Percentiles rank a stretch among this genome's conserved stretches.
Evolutionary conservation across 345 rosid species (phyloP).

Genomic region (Lepidium africanum): DNA sequence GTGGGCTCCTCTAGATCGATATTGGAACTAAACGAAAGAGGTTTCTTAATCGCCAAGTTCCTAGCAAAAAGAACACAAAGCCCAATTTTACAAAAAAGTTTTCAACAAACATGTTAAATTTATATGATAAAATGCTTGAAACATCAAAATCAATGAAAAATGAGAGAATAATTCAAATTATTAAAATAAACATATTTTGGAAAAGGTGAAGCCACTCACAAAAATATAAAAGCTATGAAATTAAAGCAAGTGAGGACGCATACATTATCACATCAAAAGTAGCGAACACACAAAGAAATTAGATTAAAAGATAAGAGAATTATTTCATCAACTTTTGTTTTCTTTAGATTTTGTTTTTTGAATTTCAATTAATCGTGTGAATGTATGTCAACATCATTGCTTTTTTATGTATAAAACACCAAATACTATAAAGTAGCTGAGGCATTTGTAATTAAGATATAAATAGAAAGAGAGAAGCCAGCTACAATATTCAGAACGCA

Average conservation of each 20-base stretch:
- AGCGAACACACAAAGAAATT: constrained; percentile 8
- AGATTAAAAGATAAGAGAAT: constrained; percentile 5
- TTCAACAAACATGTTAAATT: constrained; percentile 7
- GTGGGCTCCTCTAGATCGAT: constrained; percentile 5
- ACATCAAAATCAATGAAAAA: neutral
- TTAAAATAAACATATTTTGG: neutral
- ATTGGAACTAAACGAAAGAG: constrained; percentile 5
- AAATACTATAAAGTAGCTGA: constrained; percentile 15
- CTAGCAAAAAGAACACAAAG: constrained; percentile 14
- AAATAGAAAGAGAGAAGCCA: constrained; percentile 8
- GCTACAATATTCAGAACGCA: neutral
- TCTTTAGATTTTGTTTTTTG: neutral
- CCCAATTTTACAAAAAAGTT: constrained; percentile 4
- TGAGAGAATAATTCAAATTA: neutral
- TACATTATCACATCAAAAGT: constrained; percentile 26
- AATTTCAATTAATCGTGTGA: constrained; percentile 16
- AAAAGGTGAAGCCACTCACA: constrained; percentile 20
- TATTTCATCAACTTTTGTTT: constrained; percentile 7
- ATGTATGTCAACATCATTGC: neutral
- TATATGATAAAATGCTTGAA: constrained; percentile 13
- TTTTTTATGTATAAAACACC: neutral
- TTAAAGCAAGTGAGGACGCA: constrained; percentile 25
- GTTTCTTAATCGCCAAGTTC: constrained; percentile 31
- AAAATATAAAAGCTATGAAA: constrained; percentile 13
- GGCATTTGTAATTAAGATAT: constrained; percentile 4